Conservation (phyloP, 2,329 filamentous ascomycete genomes). For the Sarocladium strictum region DNA sequence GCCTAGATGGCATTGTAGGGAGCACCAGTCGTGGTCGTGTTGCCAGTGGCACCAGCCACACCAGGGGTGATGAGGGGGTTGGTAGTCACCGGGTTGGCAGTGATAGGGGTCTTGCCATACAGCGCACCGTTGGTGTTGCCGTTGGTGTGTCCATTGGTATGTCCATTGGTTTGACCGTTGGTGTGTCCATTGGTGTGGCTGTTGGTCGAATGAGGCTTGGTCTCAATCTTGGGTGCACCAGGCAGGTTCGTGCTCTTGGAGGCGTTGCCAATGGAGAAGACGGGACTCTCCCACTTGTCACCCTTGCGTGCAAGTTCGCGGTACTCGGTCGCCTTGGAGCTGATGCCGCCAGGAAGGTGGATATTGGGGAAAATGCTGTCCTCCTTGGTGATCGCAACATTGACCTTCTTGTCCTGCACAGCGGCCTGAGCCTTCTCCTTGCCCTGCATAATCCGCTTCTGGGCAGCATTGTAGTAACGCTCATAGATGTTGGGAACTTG, state of each 20-base stretch:
- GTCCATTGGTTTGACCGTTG: conserved; percentile 14
- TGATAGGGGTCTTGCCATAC: conserved; percentile 2
- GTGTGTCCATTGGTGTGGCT: conserved; percentile 12
- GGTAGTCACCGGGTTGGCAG: conserved; percentile 9
- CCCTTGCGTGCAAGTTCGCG: conserved; percentile 81
- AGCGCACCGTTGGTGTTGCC: conserved; percentile 16
- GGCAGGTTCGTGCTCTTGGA: conserved; percentile 69
- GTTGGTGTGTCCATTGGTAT: conserved; percentile 17
- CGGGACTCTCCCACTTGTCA: conserved; percentile 87
- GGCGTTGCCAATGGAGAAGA: conserved; percentile 83
- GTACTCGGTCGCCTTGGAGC: conserved; percentile 90
- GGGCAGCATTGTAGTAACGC: conserved; percentile 71
- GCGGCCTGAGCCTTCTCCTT: conserved; percentile 68
- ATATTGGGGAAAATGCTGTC: conserved; percentile 88
- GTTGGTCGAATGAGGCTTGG: conserved; percentile 31
- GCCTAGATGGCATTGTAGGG: conserved; percentile 6
- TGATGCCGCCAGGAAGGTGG: conserved; percentile 74
- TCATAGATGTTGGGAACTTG: conserved; percentile 78
- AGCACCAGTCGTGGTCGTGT: neutral
- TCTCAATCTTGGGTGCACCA: conserved; percentile 41
- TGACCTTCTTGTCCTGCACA: conserved; percentile 61
- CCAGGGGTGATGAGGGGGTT: conserved; percentile 11
- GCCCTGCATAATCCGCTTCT: conserved; percentile 67
- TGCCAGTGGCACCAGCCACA: neutral
- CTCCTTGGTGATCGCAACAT: conserved; percentile 55